These are phyloP conservation scores for Neurospora sp. DNA, from an alignment of 495 filamentous ascomycete species.

Conservation along the genomic window DNA sequence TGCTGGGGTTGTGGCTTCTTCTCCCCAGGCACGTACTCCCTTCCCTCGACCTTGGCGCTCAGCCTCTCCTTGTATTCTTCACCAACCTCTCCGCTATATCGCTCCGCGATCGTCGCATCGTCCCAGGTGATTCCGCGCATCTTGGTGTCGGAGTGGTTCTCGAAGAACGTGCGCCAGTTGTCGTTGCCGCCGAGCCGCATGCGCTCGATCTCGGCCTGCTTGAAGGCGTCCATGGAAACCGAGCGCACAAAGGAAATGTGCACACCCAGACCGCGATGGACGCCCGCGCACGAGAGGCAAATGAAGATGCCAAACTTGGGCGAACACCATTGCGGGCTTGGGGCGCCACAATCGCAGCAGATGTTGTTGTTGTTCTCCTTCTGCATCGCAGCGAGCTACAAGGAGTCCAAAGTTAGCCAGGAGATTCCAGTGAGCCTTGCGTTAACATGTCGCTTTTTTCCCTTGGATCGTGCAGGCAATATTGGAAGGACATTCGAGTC, in stretches of 20 bases:
- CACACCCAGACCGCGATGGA: constrained; percentile 87
- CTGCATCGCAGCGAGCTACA: constrained; percentile 77
- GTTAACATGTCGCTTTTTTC: background rate
- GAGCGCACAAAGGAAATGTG: constrained; percentile 96
- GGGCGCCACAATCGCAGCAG: constrained; percentile 91
- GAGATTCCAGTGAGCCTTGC: background rate
- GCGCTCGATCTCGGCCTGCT: constrained; percentile 70
- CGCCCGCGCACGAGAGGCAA: constrained; percentile 90
- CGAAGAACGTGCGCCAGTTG: constrained; percentile 75
- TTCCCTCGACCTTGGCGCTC: constrained; percentile 71
- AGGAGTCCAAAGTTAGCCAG: background rate
- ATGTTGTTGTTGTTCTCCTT: constrained; percentile 73
- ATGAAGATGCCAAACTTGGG: constrained; percentile 81
- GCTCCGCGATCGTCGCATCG: constrained; percentile 66
- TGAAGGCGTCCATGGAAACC: constrained; percentile 97
- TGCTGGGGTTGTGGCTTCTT: constrained; percentile 18
- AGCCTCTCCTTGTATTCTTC: constrained; percentile 96
- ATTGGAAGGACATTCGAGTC: background rate
- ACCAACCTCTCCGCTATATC: constrained; percentile 76
- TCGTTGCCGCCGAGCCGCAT: constrained; percentile 84
- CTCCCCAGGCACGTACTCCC: constrained; percentile 64
- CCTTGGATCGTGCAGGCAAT: background rate
- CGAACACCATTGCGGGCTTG: constrained; percentile 86
- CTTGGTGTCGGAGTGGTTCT: constrained; percentile 55
- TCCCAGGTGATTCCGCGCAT: constrained; percentile 56